Conservation (phyloP, 495 filamentous ascomycete species). For the Hypoxylon subgilvum region DNA sequence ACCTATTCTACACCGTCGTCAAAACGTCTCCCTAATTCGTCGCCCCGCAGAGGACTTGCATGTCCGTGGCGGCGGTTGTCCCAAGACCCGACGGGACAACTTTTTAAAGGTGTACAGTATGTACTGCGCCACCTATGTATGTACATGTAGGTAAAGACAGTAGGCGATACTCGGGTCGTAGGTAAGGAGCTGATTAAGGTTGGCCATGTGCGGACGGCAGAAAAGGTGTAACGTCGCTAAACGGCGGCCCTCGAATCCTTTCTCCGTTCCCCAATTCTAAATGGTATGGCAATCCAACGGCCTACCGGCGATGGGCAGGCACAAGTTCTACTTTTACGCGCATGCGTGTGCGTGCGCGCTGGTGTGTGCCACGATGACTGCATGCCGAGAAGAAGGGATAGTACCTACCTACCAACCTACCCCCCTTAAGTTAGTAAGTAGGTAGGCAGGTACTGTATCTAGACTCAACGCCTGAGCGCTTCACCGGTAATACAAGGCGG, state of each 20-base stretch:
- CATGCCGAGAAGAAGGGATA: too few relatives aligned
- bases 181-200: constrained; percentile 30
- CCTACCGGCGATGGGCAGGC: not conserved
- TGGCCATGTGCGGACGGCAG: constrained; percentile 34
- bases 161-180: constrained; percentile 8
- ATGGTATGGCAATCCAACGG: constrained; percentile 11
- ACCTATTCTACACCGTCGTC: not conserved
- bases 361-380: too few relatives aligned
- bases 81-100: not conserved
- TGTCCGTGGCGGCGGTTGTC: constrained; percentile 18
- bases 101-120: too few relatives aligned
- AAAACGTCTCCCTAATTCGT: constrained; percentile 17
- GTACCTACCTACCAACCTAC: not conserved
- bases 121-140: too few relatives aligned
- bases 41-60: constrained; percentile 23
- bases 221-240: constrained; percentile 32
- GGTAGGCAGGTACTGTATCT: too few relatives aligned
- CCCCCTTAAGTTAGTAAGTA: not conserved
- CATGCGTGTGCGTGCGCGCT: too few relatives aligned
- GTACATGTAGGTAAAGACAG: too few relatives aligned
- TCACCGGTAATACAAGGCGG: too few relatives aligned
- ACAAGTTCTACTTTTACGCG: too few relatives aligned
- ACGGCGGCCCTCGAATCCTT: constrained; percentile 17
- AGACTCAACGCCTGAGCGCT: too few relatives aligned
- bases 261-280: not conserved